Evolutionary conservation across 768 basidiomycete genomes (phyloP).

Genomic region (Roridomyces roridus): DNA sequence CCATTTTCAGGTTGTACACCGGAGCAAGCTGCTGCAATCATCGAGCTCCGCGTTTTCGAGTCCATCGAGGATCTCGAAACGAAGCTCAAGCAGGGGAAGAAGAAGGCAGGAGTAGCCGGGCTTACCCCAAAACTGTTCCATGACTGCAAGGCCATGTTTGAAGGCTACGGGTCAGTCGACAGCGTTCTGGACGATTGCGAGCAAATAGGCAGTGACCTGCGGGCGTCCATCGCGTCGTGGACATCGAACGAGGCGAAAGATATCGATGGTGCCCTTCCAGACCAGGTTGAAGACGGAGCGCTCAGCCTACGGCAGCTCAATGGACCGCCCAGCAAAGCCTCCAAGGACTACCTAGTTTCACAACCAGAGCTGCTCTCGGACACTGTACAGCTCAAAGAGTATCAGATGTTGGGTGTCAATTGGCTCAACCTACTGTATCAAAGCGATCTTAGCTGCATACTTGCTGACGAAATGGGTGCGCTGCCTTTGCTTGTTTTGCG

Average conservation of each 20-base stretch:
- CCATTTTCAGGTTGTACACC: constrained; percentile 66
- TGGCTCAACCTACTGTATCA: constrained; percentile 92
- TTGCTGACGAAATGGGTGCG: constrained; percentile 99
- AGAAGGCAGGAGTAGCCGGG: constrained; percentile 81
- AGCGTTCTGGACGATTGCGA: constrained; percentile 89
- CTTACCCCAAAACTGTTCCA: constrained; percentile 92
- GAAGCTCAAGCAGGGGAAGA: constrained; percentile 86
- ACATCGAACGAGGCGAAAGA: constrained; percentile 41
- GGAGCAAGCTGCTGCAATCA: constrained; percentile 82
- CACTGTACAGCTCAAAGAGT: constrained; percentile 87
- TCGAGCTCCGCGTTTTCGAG: constrained; percentile 80
- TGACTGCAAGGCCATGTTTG: constrained; percentile 84
- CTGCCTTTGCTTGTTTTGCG: constrained; percentile 22
- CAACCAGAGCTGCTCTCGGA: constrained; percentile 77
- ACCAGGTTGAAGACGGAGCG: constrained; percentile 65
- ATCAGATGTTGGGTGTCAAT: constrained; percentile 96
- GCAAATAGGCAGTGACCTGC: constrained; percentile 77
- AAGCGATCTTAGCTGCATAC: constrained; percentile 86
- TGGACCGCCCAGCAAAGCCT: constrained; percentile 43
- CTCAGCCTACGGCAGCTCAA: constrained; percentile 59
- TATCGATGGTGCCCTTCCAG: constrained; percentile 39
- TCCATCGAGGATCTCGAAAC: constrained; percentile 74
- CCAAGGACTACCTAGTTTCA: constrained; percentile 70
- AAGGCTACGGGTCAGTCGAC: constrained; percentile 89
- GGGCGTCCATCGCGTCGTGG: constrained; percentile 83